Evolutionary conservation across 768 basidiomycete genomes (phyloP), one percentile per base, ranked within the genome.

Genomic region (Trametes cubensis): DNA sequence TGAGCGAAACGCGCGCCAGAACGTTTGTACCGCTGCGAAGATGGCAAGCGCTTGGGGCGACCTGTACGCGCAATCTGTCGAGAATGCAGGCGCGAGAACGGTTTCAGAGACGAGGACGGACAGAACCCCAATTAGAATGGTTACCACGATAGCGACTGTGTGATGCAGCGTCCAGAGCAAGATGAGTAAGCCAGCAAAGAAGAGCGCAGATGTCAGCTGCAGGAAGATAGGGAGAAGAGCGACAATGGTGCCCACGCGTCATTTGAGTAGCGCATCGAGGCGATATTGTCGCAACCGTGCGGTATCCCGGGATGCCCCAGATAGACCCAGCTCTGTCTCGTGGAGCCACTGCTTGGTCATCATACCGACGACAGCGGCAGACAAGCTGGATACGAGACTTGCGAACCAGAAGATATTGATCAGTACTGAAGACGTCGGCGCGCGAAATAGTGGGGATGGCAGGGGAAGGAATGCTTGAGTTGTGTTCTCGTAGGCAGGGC

Each of bases 341-440:
- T 51, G 21, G 13, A 59, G 26, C 58, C 58, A 59, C 23, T 59
- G 58, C 48, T 51, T 59, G 1, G 42, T 38, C 20, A 59, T 28
- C 34, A 59, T 51, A 21, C 47, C 48, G 7, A 59, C n/a, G 18
- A 41, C 49, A 6, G 58, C 47, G 6, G 58, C 41, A 6, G 48
- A 49, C 17, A 59, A 38, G 20, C 34, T 42, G 34, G 50, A 48
- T 25, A 59, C 21, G 26, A 59, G 49, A 39, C 58, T 59, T 7
- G 58, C 30, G 38, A 59, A 59, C 58, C 58, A 59, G n/a, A 59
- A 20, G 23, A 40, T 39, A 41, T 59, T 59, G 40, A 59, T 30
- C 28, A 30, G 8, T 30, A 30, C 28, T 30, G 28, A 30, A 8
- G 28, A 8, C 4, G 28, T 30, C 4, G 28, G 8, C 34, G 34